phyloP scores from a whole-genome alignment of 106 monocot genomes.

The Amphibolis antarctica region DNA sequence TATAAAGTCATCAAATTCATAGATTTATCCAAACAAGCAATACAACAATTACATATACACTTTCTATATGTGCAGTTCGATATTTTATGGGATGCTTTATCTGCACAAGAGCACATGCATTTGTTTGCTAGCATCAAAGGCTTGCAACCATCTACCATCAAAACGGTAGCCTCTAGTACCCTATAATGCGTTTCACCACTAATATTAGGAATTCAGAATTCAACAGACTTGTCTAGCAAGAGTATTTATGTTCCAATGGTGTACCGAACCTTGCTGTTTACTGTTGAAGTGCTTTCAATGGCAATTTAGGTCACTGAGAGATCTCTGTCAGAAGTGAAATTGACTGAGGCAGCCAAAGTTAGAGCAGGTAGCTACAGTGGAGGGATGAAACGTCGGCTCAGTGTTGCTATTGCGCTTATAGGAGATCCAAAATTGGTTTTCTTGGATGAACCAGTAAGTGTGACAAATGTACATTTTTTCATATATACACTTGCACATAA shows the following conservation, averaged over 20 bases:
- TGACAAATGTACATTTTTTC: no score
- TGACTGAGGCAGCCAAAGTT: slow-evolving; percentile 43
- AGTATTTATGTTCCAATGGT: neutral
- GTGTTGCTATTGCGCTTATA: slow-evolving; percentile 85
- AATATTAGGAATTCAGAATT: neutral
- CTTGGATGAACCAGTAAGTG: slow-evolving; percentile 80
- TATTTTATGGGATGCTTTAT: slow-evolving; percentile 86
- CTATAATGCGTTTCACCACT: neutral
- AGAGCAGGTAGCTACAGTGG: slow-evolving; percentile 93
- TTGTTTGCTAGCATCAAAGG: slow-evolving; percentile 88
- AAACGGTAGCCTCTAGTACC: slow-evolving; percentile 30
- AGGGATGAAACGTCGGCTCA: slow-evolving; percentile 88
- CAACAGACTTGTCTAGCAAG: neutral
- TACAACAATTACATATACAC: neutral
- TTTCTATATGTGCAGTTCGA: slow-evolving; percentile 50
- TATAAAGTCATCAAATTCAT: neutral
- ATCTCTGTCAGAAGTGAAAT: slow-evolving; percentile 77
- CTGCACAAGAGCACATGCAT: slow-evolving; percentile 66
- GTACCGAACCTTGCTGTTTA: neutral
- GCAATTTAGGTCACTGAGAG: slow-evolving; percentile 48
- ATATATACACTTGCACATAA: no score
- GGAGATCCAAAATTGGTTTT: slow-evolving; percentile 91
- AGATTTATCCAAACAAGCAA: neutral
- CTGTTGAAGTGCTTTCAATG: neutral
- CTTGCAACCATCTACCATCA: slow-evolving; percentile 55